phyloP scores from a whole-genome alignment of 2,329 filamentous ascomycete species.

The Lachnum nothofagi region DNA sequence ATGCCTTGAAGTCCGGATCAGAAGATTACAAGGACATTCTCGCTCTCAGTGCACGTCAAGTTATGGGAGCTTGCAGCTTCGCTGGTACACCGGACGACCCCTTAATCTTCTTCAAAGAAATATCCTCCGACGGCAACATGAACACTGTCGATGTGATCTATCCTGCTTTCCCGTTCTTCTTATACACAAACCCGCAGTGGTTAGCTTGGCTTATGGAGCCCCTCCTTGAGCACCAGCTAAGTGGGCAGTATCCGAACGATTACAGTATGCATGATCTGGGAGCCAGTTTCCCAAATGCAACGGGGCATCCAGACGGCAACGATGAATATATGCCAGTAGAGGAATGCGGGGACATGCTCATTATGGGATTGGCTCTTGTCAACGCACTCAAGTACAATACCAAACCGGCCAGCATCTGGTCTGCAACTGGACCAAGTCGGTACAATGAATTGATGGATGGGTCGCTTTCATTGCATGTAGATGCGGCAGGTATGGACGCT shows the following conservation, averaged over 20 bases:
- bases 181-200: constrained; percentile 80
- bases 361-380: constrained; percentile 68
- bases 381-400: constrained; percentile 66
- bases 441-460: constrained; percentile 24
- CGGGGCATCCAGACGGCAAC: constrained; percentile 59
- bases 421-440: constrained; percentile 35
- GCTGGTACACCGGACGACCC: constrained; percentile 66
- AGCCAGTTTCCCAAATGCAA: constrained; percentile 69
- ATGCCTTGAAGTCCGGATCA: constrained; percentile 70
- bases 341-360: constrained; percentile 63
- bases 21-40: constrained; percentile 73
- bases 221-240: constrained; percentile 73
- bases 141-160: constrained; percentile 87
- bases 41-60: constrained; percentile 71
- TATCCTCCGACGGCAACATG: constrained; percentile 78
- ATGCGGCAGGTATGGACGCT: constrained; percentile 54
- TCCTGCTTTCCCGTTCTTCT: constrained; percentile 78
- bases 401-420: constrained; percentile 55
- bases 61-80: constrained; percentile 73
- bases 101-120: constrained; percentile 77
- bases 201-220: constrained; percentile 74
- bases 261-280: constrained; percentile 77
- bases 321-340: constrained; percentile 65
- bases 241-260: constrained; percentile 77
- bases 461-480: constrained; percentile 34